Percentiles rank a stretch among this genome's conserved stretches.
phyloP scores from a whole-genome alignment of 2,329 filamentous ascomycete species.

The Diaporthe sp. region DNA sequence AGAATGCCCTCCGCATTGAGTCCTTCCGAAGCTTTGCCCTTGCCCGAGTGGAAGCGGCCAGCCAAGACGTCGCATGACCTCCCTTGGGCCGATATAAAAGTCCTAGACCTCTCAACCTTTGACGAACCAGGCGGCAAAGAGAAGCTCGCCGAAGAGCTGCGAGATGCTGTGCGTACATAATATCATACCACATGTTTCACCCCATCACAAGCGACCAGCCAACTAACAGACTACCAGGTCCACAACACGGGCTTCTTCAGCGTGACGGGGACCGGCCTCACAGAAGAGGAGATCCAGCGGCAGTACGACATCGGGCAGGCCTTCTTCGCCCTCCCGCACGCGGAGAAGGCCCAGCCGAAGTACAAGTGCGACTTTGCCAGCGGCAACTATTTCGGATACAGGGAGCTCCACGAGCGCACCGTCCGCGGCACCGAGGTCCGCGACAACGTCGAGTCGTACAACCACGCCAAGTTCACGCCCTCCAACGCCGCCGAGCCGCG shows the following conservation, averaged over 20 bases:
- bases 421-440: constrained; percentile 47
- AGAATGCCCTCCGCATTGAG: constrained; percentile 38
- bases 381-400: constrained; percentile 65
- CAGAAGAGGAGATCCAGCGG: constrained; percentile 64
- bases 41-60: constrained; percentile 49
- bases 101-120: constrained; percentile 64
- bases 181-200: constrained; percentile 41
- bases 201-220: background rate
- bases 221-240: constrained; percentile 41
- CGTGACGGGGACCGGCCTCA: constrained; percentile 67
- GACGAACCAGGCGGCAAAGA: constrained; percentile 65
- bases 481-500: constrained; percentile 53
- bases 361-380: constrained; percentile 59
- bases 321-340: constrained; percentile 64
- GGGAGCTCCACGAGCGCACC: constrained; percentile 54
- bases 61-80: constrained; percentile 47
- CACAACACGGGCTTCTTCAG: constrained; percentile 64
- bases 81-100: constrained; percentile 67
- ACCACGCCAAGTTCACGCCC: constrained; percentile 65
- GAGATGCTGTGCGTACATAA: constrained; percentile 58
- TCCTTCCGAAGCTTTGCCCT: constrained; percentile 36
- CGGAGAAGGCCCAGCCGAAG: constrained; percentile 62
- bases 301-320: constrained; percentile 68
- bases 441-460: constrained; percentile 68
- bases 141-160: constrained; percentile 63